A percentile compares a stretch with the other conserved stretches of the same genome.
These are phyloP conservation scores for Fomitopsis serialis DNA, from an alignment of 768 basidiomycete species.

Conservation along the genomic window DNA sequence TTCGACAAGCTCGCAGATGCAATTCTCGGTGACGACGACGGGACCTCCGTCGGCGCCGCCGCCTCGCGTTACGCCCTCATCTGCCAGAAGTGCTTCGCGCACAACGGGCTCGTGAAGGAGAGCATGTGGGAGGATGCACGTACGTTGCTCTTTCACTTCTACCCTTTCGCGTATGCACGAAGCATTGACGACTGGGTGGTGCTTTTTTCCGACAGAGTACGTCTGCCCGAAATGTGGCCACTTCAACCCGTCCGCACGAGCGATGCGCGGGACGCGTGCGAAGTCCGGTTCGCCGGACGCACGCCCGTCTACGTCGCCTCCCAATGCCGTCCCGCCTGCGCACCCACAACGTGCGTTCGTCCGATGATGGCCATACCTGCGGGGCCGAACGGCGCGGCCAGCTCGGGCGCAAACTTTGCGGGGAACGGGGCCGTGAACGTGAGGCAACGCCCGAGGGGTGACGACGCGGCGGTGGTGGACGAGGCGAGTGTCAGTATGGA, in stretches of 20 bases:
- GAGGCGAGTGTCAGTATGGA: conserved; percentile 14
- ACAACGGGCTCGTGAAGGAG: conserved; percentile 86
- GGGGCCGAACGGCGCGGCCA: not conserved
- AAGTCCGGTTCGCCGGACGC: conserved; percentile 10
- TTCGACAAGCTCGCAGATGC: conserved; percentile 87
- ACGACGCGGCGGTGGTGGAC: conserved; percentile 1
- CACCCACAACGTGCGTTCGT: not conserved
- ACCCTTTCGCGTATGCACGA: not conserved
- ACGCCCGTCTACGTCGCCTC: not conserved
- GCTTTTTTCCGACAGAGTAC: conserved; percentile 53
- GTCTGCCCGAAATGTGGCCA: conserved; percentile 81
- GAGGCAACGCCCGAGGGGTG: not conserved
- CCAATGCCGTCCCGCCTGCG: not conserved
- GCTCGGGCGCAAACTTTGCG: not conserved
- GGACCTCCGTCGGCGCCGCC: conserved; percentile 30
- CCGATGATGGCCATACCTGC: conserved; percentile 1
- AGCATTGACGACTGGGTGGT: not conserved
- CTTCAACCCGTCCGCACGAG: conserved; percentile 57
- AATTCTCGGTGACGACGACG: conserved; percentile 76
- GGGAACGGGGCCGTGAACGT: not conserved
- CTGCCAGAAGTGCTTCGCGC: conserved; percentile 80
- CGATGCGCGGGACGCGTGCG: conserved; percentile 14
- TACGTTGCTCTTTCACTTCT: conserved; percentile 35
- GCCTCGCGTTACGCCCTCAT: conserved; percentile 74
- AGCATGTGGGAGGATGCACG: conserved; percentile 77